Conservation (phyloP, 257 asterid genomes). For the Forsythia viridissima region DNA sequence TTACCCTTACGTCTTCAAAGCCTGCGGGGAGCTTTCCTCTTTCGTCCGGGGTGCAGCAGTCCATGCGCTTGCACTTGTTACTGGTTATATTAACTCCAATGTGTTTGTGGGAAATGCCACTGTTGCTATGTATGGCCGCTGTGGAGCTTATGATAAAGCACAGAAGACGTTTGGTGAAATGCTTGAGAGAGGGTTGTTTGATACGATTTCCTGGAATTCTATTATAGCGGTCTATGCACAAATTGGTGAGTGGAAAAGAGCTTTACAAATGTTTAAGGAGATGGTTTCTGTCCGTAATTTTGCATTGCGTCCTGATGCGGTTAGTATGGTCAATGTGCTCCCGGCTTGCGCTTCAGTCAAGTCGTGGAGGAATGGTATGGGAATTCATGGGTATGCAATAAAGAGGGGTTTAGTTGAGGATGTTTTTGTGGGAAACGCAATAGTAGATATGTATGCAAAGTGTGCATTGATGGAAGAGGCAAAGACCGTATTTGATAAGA, state of each 20-base stretch:
- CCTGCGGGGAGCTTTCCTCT: conserved; percentile 51
- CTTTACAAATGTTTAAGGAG: conserved; percentile 45
- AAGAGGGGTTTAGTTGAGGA: conserved; percentile 60
- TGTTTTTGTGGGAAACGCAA: conserved; percentile 73
- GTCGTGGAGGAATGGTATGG: conserved; percentile 54
- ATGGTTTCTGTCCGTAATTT: conserved; percentile 47
- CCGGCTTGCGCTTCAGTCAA: conserved; percentile 69
- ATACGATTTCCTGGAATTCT: conserved; percentile 82
- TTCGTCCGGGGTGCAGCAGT: conserved; percentile 45
- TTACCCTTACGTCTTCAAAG: conserved; percentile 69
- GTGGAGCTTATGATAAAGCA: conserved; percentile 53
- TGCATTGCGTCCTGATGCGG: conserved; percentile 57
- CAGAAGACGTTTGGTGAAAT: conserved; percentile 63
- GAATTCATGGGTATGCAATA: conserved; percentile 65
- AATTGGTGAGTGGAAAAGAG: conserved; percentile 44
- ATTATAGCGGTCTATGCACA: conserved; percentile 57
- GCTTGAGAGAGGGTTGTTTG: conserved; percentile 49
- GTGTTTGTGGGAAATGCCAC: conserved; percentile 81
- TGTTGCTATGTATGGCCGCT: conserved; percentile 69
- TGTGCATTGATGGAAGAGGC: conserved; percentile 73
- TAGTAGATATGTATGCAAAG: conserved; percentile 86
- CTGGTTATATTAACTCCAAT: conserved; percentile 52
- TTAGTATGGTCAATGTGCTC: conserved; percentile 75
- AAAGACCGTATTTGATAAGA: conserved; percentile 56
- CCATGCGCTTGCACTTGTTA: conserved; percentile 49